Percentiles rank a stretch among this genome's conserved stretches.
These are phyloP conservation scores for Oehlia diaphana DNA, from an alignment of 192 early-diverging fungal genomes.

Conservation along the genomic window DNA sequence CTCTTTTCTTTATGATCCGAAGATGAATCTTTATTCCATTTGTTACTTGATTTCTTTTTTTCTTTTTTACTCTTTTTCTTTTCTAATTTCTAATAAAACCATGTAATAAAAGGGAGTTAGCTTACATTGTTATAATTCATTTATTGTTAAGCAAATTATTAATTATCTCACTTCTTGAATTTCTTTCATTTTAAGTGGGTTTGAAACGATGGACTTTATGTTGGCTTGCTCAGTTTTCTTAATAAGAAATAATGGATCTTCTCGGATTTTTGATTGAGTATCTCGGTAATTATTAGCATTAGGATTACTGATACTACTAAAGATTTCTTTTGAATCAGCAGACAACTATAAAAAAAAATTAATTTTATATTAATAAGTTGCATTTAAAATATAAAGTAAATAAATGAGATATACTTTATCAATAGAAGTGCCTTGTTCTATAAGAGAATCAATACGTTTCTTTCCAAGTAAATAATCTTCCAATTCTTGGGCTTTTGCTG, in stretches of 20 bases:
- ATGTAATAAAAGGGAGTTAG: background rate
- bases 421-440: constrained; percentile 42
- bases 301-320: constrained; percentile 52
- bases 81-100: background rate
- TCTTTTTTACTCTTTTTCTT: background rate
- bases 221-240: constrained; percentile 83
- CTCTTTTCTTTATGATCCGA: background rate
- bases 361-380: background rate
- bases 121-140: background rate
- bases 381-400: background rate
- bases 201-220: constrained; percentile 49
- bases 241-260: constrained; percentile 91
- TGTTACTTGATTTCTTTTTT: background rate
- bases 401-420: constrained; percentile 34
- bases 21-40: background rate
- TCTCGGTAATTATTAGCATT: constrained; percentile 84
- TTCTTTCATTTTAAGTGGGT: constrained; percentile 26
- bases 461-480: constrained; percentile 93
- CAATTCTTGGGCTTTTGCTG: constrained; percentile 59
- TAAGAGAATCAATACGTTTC: constrained; percentile 71
- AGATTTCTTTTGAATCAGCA: constrained; percentile 33
- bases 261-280: constrained; percentile 78
- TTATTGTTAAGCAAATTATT: background rate
- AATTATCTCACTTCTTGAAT: constrained; percentile 4
- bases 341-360: constrained; percentile 13